Base-by-base conservation (phyloP, 805 yeast species). In the Barnettozyma sucrosica region DNA sequence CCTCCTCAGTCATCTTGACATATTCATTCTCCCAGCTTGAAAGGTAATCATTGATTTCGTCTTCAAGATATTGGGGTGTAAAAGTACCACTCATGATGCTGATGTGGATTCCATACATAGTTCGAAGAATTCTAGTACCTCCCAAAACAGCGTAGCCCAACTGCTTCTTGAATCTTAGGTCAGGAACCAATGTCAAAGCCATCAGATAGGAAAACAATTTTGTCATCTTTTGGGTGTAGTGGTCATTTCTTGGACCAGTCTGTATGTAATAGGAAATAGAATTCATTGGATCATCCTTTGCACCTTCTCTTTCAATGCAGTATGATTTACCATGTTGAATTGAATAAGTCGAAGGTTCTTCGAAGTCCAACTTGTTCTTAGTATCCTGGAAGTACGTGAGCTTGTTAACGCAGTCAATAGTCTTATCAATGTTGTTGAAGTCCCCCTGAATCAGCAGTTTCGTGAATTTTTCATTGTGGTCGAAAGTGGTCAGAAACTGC, bases 81-180 rank as follows among this genome's bases (percentile, higher is more conserved):
- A 67, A 68, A 2, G 64, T 65, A 14, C 75, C 73, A 51, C 88
- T 80, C 70, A 81, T 74, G 0, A 82, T 62, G 1, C 77, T 68
- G 10, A 85, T 63, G 54, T 79, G 83, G 4, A 83, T 50, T 1
- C 92, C 92, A 28, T 76, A 61, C 0, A 81, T 74, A 20, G 71
- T 68, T 46, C 80, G 66, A 25, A 78, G 61, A 0, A 75, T 55
- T 49, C 85, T 65, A 23, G 73, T 47, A 0, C 89, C 89, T 19
- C 81, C 76, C n/a, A 74, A 53, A 0, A 82, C 78, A 5, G 74
- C 69, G 57, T 85, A 85, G 0, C 88, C 90, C 46, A 85, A 61
- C 52, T 80, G 85, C 49, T 71, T 72, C 53, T 72, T 74, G 18
- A 70, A 71, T 51, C 90, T 64, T 16, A 84, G 61, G 41, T 76